Base-by-base conservation (phyloP, 2,329 filamentous ascomycete species). In the Dissoconium aciculare region DNA sequence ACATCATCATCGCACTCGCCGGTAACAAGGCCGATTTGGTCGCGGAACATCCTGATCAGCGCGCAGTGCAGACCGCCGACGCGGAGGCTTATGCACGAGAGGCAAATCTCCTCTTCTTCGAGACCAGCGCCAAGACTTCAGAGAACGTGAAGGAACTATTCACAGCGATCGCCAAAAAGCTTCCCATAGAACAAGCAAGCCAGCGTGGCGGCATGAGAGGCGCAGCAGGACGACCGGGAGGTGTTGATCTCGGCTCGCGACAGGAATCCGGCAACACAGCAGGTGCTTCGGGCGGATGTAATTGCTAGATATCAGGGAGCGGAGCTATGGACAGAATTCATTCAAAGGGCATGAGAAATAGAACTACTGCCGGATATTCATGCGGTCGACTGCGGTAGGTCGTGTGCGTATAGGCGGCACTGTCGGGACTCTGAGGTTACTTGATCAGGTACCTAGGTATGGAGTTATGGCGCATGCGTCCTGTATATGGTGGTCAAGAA, bases 21-120 rank as follows among this genome's bases (percentile, higher is more conserved):
- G 89, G 89, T 41, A 98, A 98, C 69, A 95, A 98, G 64, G 68
- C 93, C 52, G 89, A 98, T 69, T 66, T 98, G 46, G 89, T 94
- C 40, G 85, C 75, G 41, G 85, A 93, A 53, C 80, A 82, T 54
- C 87, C 87, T 28, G 87, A 94, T 57, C 95, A 95, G 71, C 79
- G 89, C 51, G 89, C 85, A 25, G 89, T 98, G 39, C 56, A 76
- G 38, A 78, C 80, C 13, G 78, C 78, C 44, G 89, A 98, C 48
- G 91, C 89, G 43, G 84, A 94, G 60, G 83, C 85, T 32, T 98
- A 98, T 54, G 85, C 89, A 32, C 77, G 75, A 44, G 89, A 98
- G 60, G 84, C 87, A 30, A 83, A 83, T 25, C 71, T 98, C 4
- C 69, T 98, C 32, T 98, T 98, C 68, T 98, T 98, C 57, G 89